These are phyloP conservation scores for Metarhizium humberi DNA, from an alignment of 2,329 filamentous ascomycete genomes.

Conservation along the genomic window DNA sequence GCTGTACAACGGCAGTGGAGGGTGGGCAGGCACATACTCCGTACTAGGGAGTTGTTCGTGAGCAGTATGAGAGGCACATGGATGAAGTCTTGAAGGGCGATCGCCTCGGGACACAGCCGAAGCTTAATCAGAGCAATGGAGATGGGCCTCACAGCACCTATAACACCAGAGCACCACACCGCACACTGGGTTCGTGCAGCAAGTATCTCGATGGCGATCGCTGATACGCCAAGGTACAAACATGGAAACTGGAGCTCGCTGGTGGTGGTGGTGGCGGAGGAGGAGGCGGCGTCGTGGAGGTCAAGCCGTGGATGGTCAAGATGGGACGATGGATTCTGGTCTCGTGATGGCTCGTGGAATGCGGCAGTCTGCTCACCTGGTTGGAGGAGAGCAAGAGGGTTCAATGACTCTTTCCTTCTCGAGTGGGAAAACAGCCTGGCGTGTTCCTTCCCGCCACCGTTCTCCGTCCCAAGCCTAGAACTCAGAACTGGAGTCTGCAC, in stretches of 20 bases:
- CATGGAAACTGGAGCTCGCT: neutral
- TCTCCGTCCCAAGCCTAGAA: neutral
- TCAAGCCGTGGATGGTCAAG: neutral
- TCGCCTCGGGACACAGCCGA: neutral
- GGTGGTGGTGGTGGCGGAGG: neutral
- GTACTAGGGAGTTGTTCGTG: neutral
- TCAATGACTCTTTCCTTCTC: neutral
- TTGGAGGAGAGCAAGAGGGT: neutral
- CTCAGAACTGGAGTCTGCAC: no score
- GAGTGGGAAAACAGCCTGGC: neutral
- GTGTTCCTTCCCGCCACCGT: conserved; percentile 1
- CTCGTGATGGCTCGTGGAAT: neutral
- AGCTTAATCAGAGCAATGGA: neutral
- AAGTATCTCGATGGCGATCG: neutral
- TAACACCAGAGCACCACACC: neutral
- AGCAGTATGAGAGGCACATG: neutral
- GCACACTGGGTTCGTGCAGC: no score
- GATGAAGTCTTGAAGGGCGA: neutral
- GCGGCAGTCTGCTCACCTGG: neutral
- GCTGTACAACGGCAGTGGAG: neutral
- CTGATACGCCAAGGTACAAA: neutral
- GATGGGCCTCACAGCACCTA: neutral
- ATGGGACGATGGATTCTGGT: neutral
- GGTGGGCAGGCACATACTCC: neutral
- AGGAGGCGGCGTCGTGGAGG: neutral